Conservation (phyloP, 2,329 filamentous ascomycete genomes). For the Tolypocladium ophioglossoides region DNA sequence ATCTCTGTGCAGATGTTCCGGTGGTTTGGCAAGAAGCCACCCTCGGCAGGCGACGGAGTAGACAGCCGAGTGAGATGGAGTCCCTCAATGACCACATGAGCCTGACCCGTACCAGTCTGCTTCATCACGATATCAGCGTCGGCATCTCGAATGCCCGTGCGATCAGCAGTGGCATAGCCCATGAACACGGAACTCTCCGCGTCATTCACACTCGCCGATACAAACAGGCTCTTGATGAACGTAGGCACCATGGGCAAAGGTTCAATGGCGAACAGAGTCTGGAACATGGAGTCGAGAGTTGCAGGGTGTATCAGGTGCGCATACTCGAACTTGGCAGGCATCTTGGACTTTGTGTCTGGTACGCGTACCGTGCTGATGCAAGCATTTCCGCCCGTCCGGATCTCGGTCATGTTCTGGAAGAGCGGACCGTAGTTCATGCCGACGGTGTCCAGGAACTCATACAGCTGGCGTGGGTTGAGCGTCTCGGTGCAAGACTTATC, state of each 20-base stretch:
- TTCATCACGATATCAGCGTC: slow-evolving; percentile 33
- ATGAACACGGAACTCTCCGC: slow-evolving; percentile 23
- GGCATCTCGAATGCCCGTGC: slow-evolving; percentile 25
- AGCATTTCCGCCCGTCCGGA: slow-evolving; percentile 18
- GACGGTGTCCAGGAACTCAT: slow-evolving; percentile 37
- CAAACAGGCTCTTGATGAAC: slow-evolving; percentile 31
- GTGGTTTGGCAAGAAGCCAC: slow-evolving; percentile 35
- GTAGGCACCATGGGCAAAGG: slow-evolving; percentile 38
- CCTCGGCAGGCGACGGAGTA: slow-evolving; percentile 10
- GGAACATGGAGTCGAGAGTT: slow-evolving; percentile 46
- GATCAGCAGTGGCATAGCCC: slow-evolving; percentile 29
- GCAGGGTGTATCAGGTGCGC: slow-evolving; percentile 46
- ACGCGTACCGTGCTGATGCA: slow-evolving; percentile 30
- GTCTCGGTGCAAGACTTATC: slow-evolving; percentile 18
- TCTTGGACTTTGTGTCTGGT: slow-evolving; percentile 38
- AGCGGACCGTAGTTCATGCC: slow-evolving; percentile 40
- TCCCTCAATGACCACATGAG: slow-evolving; percentile 32
- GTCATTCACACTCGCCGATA: slow-evolving; percentile 28
- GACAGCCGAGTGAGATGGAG: slow-evolving; percentile 30
- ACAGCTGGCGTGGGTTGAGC: slow-evolving; percentile 33
- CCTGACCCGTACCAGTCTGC: slow-evolving; percentile 17
- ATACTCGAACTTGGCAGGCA: slow-evolving; percentile 44
- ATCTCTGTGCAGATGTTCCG: slow-evolving; percentile 38
- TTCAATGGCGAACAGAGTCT: slow-evolving; percentile 36
- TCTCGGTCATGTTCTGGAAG: slow-evolving; percentile 36